Evolutionary conservation across 371 early-diverging fungal genomes (phyloP), one percentile per base, ranked within the genome.

Genomic region (Syncephalastrum racemosum): DNA sequence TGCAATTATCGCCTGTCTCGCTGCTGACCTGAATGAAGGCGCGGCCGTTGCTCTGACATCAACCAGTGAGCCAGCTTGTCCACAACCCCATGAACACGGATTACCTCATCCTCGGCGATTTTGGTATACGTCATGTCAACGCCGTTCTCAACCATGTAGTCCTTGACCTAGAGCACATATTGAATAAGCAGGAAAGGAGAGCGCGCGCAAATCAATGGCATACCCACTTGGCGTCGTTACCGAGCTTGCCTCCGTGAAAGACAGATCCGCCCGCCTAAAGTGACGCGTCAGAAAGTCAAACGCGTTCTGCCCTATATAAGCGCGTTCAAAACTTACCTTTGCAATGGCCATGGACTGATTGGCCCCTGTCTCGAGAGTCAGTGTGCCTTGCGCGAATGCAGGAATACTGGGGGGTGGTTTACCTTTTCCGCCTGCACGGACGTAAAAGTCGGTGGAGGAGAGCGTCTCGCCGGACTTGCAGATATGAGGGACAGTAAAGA

Each of bases 351-450:
- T 48, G n/a, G 50, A 49, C 23, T 46, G 49, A 44, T 31, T 54
- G 23, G 58, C 53, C 25, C 53, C 45, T 57, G 6, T 13, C n/a
- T 12, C 12, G 8, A 50, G 16, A 12, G 40, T 46, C 19, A 49
- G 50, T 24, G 50, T 24, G 24, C 23, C 18, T 20, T 41, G 39
- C 10, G 13, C 4, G 12, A 18, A 16, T 23, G 20, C 46, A 25
- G 42, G 20, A 15, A 39, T 36, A 25, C 18, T 58, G 40, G 12
- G 12, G n/a, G n/a, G n/a, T n/a, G n/a, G 19, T 23, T 46, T 66
- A 82, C 86, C 94, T 81, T 96, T 96, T 36, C 96, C 96, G 39
- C 95, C 97, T 3, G 94, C 90, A 47, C 85, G 80, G 41, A 84
- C 81, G 40, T 66, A 68, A 53, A 87, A 84, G 0, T 63, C 59